A percentile compares a stretch with the other conserved stretches of the same genome.
These are phyloP conservation scores for Cercospora nicotianae DNA, from an alignment of 2,329 filamentous ascomycete species.

Conservation along the genomic window DNA sequence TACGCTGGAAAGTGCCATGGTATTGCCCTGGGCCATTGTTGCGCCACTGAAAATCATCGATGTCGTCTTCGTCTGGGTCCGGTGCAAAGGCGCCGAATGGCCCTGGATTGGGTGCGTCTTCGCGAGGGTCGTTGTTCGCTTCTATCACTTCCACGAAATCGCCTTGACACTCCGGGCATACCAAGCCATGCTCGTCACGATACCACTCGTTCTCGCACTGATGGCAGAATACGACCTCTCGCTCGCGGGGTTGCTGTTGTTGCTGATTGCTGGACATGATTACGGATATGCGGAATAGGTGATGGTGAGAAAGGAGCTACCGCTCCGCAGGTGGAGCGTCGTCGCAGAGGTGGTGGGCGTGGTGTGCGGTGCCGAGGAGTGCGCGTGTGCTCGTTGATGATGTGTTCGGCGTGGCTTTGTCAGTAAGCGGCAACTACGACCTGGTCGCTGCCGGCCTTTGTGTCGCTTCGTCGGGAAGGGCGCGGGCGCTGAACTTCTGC, in stretches of 20 bases:
- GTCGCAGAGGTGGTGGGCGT: not conserved
- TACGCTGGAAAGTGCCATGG: conserved; percentile 44
- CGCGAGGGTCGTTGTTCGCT: conserved; percentile 63
- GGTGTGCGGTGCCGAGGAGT: not conserved
- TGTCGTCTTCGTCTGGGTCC: conserved; percentile 51
- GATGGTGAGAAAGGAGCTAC: conserved; percentile 15
- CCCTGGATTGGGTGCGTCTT: conserved; percentile 25
- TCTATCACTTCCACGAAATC: conserved; percentile 78
- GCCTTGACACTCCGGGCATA: conserved; percentile 73
- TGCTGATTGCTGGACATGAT: conserved; percentile 15
- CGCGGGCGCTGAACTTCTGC: not conserved
- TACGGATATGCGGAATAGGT: not conserved
- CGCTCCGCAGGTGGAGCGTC: conserved; percentile 18
- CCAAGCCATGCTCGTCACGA: conserved; percentile 64
- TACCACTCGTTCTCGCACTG: conserved; percentile 80
- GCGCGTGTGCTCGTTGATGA: not conserved
- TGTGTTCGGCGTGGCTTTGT: not conserved
- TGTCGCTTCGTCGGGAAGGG: not conserved
- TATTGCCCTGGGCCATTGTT: conserved; percentile 35
- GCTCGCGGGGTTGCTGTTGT: conserved; percentile 32
- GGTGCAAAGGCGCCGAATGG: conserved; percentile 37
- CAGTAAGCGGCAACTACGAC: not conserved
- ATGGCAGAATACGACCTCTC: conserved; percentile 85
- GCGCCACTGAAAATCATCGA: conserved; percentile 37
- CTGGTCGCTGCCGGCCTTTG: not conserved